Evolutionary conservation across 2,329 filamentous ascomycete genomes (phyloP), one percentile per base, ranked within the genome.

Genomic region (Periconia sp.): DNA sequence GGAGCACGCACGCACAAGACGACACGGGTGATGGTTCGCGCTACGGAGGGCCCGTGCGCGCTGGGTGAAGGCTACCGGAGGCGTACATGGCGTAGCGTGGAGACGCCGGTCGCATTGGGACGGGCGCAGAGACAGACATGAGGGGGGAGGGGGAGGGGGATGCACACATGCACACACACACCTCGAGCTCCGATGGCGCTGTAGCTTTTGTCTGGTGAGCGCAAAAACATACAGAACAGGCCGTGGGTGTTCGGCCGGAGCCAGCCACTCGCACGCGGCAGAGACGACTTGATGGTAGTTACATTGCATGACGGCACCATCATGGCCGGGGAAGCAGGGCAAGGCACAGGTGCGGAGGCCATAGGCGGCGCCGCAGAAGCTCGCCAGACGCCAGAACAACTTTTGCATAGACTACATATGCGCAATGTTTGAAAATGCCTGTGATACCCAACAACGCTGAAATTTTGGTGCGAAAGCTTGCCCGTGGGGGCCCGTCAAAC

Each of bases 321-420:
- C n/a, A n/a, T n/a, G n/a, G n/a, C n/a, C n/a, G n/a, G n/a, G n/a
- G n/a, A n/a, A n/a, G n/a, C n/a, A n/a, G n/a, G n/a, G n/a, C n/a
- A n/a, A n/a, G n/a, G n/a, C n/a, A n/a, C n/a, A n/a, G 26, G 26
- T 40, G 37, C 17, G 36, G 25, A 28, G 36, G 12, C 18, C 18
- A 10, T 12, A n/a, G n/a, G n/a, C n/a, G n/a, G n/a, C n/a, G n/a
- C n/a, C n/a, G n/a, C n/a, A 7, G 31, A 31, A 25, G n/a, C 15
- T 19, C 25, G 30, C 26, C 18, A 26, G 21, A 23, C 40, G 52
- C 50, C 51, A 56, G 43, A 57, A 53, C 40, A 46, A 57, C 53
- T 57, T 67, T 65, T 68, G 61, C 57, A 57, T 66, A 68, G 52
- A 68, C 61, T 67, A 68, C 62, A 66, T 51, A 59, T 55, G 52